Base-by-base conservation (phyloP, 352 stramenopile genomes). In the Globisporangium camurandrum region DNA sequence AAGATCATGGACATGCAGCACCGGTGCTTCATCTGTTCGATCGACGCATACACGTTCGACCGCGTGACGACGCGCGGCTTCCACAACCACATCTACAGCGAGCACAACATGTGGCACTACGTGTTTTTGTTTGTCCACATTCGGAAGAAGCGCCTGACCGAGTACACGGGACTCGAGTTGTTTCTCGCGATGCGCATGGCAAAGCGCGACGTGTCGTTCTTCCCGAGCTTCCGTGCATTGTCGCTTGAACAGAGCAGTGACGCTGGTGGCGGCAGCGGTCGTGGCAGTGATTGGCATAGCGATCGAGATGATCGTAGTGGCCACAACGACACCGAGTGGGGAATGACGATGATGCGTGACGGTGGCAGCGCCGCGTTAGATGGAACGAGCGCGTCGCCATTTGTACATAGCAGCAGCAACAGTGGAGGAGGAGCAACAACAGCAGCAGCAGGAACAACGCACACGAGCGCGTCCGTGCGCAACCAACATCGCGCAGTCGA, bases 61-160 rank as follows among this genome's bases (percentile, higher is more conserved):
- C 71, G 75, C 31, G 39, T 57, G 33, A 90, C 71, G 7, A 84
- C 80, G 46, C 56, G 71, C 41, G 78, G 78, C 11, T 90, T 90
- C 51, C 71, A 86, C 34, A 64, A 86, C 23, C 78, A 90, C 45
- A 84, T 86, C 37, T 79, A 81, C 49, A 66, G 59, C 22, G 74
- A 90, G 28, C 78, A 90, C 63, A 90, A 88, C 55, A 84, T 88
- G 69, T 90, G 76, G 75, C 69, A 88, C 49, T 90, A 90, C 51
- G 64, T 90, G 26, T 87, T 75, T 28, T 51, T 90, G 4, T 88
- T 90, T 47, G 78, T 87, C 12, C 78, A 90, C 52, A 86, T 90
- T 49, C 69, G 70, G 49, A 86, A 86, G 54, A 90, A 90, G 44
- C 62, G 46, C 0, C 84, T 86, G 31, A 88, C 78, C 0, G 78